Percentiles rank a stretch among this genome's conserved stretches.
Evolutionary conservation across 495 filamentous ascomycete species (phyloP).

Genomic region (Chaetomidium leptoderma): DNA sequence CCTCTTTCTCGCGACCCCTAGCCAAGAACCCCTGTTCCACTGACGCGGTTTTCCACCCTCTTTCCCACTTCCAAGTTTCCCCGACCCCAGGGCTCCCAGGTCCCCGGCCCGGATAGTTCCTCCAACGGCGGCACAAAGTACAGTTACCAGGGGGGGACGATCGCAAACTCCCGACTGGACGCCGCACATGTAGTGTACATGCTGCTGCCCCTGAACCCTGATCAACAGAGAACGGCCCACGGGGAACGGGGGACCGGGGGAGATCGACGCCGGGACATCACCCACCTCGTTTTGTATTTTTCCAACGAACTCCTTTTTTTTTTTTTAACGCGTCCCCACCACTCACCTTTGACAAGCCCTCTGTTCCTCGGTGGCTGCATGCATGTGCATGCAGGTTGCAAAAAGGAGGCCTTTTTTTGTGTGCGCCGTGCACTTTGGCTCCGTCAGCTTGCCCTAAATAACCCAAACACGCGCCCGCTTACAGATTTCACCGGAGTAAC

Average conservation of each 20-base stretch:
- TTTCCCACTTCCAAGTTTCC: neutral
- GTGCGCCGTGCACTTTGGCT: no score
- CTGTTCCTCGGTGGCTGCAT: no score
- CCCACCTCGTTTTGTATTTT: neutral
- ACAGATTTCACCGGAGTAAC: no score
- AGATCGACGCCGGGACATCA: neutral
- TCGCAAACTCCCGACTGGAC: conserved; percentile 14
- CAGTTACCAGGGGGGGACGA: neutral
- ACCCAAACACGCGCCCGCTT: no score
- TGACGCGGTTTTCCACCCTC: neutral
- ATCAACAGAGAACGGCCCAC: conserved; percentile 5
- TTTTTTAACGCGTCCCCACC: no score
- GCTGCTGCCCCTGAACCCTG: conserved; percentile 8
- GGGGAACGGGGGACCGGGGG: neutral
- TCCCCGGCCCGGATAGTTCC: no score
- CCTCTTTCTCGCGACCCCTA: neutral
- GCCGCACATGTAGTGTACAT: no score
- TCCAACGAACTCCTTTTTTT: no score
- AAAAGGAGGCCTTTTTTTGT: no score
- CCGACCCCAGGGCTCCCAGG: neutral
- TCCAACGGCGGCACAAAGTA: neutral
- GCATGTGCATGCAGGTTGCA: no score
- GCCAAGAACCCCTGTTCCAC: neutral
- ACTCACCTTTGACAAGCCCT: no score
- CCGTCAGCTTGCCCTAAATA: no score